Conservation (phyloP, 148 eudicot species). For the Rhododendron ferrugineum region DNA sequence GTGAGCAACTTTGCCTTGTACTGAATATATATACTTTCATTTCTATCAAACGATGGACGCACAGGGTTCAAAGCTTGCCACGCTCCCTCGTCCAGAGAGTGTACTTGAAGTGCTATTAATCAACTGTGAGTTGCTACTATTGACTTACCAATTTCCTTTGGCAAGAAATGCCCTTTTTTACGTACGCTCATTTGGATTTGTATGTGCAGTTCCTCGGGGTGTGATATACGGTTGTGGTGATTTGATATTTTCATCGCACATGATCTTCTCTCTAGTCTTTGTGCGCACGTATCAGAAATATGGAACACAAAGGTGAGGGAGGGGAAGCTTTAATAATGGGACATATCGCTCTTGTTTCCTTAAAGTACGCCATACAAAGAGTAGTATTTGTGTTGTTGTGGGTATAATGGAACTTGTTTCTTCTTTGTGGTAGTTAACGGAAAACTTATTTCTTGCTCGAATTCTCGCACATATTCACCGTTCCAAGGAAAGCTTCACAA, state of each 20-base stretch:
- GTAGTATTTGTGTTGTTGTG: not conserved
- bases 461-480: not conserved
- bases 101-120: slow-evolving; percentile 51
- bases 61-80: slow-evolving; percentile 85
- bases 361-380: not conserved
- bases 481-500: not conserved
- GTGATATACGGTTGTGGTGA: slow-evolving; percentile 96
- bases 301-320: slow-evolving; percentile 71
- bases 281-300: slow-evolving; percentile 91
- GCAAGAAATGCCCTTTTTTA: not conserved
- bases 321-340: not conserved
- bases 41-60: not conserved
- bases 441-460: not conserved
- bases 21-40: not conserved
- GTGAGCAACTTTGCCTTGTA: not conserved
- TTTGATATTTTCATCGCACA: slow-evolving; percentile 94
- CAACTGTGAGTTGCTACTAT: slow-evolving; percentile 41
- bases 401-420: not conserved
- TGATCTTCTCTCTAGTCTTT: slow-evolving; percentile 89
- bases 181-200: slow-evolving; percentile 11
- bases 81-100: slow-evolving; percentile 63
- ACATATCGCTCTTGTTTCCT: not conserved
- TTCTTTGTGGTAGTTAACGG: not conserved
- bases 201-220: slow-evolving; percentile 75
- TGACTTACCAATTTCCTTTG: not conserved